Base-by-base conservation (phyloP, 345 rosid species). In the Alliaria petiolata region DNA sequence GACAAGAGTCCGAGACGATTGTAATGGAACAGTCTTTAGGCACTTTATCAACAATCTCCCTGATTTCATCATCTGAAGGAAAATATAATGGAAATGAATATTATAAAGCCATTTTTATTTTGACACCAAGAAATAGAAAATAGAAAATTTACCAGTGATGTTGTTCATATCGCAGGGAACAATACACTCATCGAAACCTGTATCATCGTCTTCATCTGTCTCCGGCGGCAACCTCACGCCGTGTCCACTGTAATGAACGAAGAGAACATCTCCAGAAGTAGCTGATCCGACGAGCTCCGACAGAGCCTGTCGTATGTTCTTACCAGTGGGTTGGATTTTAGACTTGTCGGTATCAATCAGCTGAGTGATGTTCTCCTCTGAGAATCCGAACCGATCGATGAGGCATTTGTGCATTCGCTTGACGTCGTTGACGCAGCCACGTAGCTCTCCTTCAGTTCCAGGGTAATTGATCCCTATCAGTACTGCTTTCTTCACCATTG, bases 201-300 rank as follows among this genome's bases (percentile, higher is more conserved):
- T 91, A 60, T 91, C 97, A 67, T 91, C 97, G 13, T 87, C 89
- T 71, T 91, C 95, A 8, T 95, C 97, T 5, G 95, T 84, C 86
- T 91, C 93, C 28, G 97, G 85, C 0, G 97, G 93, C 19, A 91
- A 85, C 76, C 97, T 83, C 6, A 90, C 89, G 45, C 95, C 97
- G 35, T 91, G 97, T 19, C 97, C 97, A 65, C 95, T 91, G 83
- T 87, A 91, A 65, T 91, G 97, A 25, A 89, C 87, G 58, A 85
- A 84, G 50, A 89, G 82, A 19, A 80, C 50, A 59, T 91, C 95
- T 4, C 85, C 88, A 1, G 83, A 60, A 62, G 72, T 62, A 0
- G 93, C 93, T 0, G 95, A 83, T 13, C 79, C 62, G 26, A 86
- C 62, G 16, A 91, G 91, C 33, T 76, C 62, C 31, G 19, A 20